Evolutionary conservation across 2,329 filamentous ascomycete species (phyloP), one percentile per base, ranked within the genome.

Genomic region (Diaporthe ilicicola): DNA sequence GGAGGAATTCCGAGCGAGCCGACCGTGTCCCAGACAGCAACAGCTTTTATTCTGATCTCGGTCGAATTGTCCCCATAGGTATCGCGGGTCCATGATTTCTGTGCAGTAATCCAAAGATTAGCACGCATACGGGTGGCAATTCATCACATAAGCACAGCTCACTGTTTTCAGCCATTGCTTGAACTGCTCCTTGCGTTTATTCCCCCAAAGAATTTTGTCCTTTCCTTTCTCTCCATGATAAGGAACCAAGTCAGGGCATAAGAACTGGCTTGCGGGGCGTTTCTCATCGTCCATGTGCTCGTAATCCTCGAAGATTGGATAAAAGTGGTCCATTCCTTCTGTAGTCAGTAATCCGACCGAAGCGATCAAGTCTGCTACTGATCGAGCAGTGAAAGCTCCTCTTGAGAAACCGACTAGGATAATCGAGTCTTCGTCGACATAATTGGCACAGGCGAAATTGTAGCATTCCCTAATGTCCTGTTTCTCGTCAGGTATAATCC

Each of bases 21-120:
- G 37, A 87, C 85, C 1, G 85, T 87, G 74, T 87, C 85, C 82
- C 83, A 87, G 7, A 87, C 85, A 6, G 81, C 85, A 32, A 87
- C 79, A 1, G 84, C 84, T 71, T 83, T 82, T 69, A 87, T 80
- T 12, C 76, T 79, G 44, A 87, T 82, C 12, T 79, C 71, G 34
- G 78, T 73, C 24, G 73, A 66, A 42, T 76, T 77, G 53, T 82
- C 77, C 8, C 73, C 75, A 70, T 77, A 79, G n/a, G 78, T 76
- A 56, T 83, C 79, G 42, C 81, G 78, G 0, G 83, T 83, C 67
- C 82, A 77, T 2, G 73, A 74, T 37, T 75, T 69, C 77, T 82
- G 64, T 2, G 13, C 7, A 12, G 1, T 0, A 15, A n/a, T n/a
- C n/a, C n/a, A n/a, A n/a, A n/a, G n/a, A 19, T 72, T 15, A 72